Evolutionary conservation across 805 yeast species (phyloP).

Genomic region (Candida hungchunana): DNA sequence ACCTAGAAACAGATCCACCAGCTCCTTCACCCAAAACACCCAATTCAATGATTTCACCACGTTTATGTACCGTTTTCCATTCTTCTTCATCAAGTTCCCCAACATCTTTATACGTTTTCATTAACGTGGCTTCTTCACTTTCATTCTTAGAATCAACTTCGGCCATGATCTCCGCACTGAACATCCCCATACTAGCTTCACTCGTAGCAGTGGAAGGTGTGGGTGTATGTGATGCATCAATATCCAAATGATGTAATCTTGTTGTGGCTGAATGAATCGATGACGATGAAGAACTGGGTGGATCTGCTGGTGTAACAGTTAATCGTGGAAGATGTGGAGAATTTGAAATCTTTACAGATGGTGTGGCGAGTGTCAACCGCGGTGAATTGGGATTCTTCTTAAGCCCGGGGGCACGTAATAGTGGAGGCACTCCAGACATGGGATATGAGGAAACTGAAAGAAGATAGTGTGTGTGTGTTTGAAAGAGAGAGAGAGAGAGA

Average conservation of each 20-base stretch:
- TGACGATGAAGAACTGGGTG: conserved; percentile 18
- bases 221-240: conserved; percentile 18
- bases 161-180: conserved; percentile 29
- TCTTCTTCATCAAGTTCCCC: conserved; percentile 64
- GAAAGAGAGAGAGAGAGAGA: too few relatives aligned
- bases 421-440: background rate
- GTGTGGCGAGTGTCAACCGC: conserved; percentile 38
- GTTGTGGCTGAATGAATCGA: conserved; percentile 22
- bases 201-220: conserved; percentile 30
- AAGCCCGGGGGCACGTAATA: conserved; percentile 37
- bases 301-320: too few relatives aligned
- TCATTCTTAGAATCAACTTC: conserved; percentile 20
- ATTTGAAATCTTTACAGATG: conserved; percentile 20
- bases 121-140: conserved; percentile 1
- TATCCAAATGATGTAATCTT: conserved; percentile 18
- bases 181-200: conserved; percentile 24
- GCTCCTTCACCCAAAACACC: conserved; percentile 88
- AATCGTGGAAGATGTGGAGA: too few relatives aligned
- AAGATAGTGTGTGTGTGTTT: too few relatives aligned
- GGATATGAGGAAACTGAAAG: too few relatives aligned
- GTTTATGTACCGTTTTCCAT: conserved; percentile 62
- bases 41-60: conserved; percentile 60
- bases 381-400: conserved; percentile 39
- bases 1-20: conserved; percentile 86
- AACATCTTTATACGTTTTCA: conserved; percentile 33